Evolutionary conservation across 768 basidiomycete species (phyloP), one percentile per base, ranked within the genome.

Genomic region (Plicaturopsis crispa): DNA sequence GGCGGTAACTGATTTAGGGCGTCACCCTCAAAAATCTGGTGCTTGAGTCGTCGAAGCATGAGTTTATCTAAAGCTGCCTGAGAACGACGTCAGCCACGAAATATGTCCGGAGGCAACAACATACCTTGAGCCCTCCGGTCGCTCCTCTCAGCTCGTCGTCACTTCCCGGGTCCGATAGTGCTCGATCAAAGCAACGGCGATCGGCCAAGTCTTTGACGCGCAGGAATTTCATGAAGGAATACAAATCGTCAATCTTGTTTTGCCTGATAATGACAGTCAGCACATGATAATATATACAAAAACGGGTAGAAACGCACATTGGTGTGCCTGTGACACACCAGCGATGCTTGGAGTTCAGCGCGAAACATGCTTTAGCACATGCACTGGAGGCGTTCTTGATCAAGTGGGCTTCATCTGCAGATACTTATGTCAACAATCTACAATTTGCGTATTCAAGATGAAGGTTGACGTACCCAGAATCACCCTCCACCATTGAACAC

Each of bases 271-370:
- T n/a, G n/a, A n/a, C n/a, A n/a, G n/a, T n/a, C n/a, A n/a, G n/a
- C n/a, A n/a, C n/a, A n/a, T n/a, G n/a, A n/a, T n/a, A n/a, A n/a
- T n/a, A n/a, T n/a, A n/a, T n/a, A n/a, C n/a, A n/a, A n/a, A n/a
- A n/a, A n/a, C n/a, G n/a, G n/a, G n/a, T n/a, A n/a, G n/a, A 4
- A 23, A 44, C 62, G 24, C 47, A 80, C 81, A 87, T 73, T 0
- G 85, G 84, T 14, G 85, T 87, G 20, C 84, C 91, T 5, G 88
- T 92, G 40, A 93, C 60, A 56, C 83, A 87, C 92, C 92, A 96
- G 37, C 86, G 70, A 57, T 73, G 91, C 50, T 84, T 87, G 11
- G 73, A 72, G 33, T 80, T 57, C 14, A 94, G 65, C 5, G 68
- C 83, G 42, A 77, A 85, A 43, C 88, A 89, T 0, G 87, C 90